Percentiles rank a stretch among this genome's conserved stretches.
Conservation (phyloP, 371 early-diverging fungal genomes). For the Syncephalastrum contaminatum region DNA sequence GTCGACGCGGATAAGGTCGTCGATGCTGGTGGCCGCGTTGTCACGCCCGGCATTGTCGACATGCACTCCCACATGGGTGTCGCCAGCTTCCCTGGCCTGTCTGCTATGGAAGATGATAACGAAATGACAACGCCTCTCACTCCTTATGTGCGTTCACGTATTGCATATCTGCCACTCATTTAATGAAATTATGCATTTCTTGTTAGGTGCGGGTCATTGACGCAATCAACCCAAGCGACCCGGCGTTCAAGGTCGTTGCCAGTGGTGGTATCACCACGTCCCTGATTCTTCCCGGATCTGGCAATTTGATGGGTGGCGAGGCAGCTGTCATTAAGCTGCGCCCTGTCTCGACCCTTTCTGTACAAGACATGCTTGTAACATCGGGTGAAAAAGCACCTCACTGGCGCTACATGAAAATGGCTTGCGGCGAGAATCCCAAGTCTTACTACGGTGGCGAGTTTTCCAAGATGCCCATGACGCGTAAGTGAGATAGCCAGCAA, state of each 20-base stretch:
- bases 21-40: conserved; percentile 65
- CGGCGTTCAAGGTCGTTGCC: conserved; percentile 64
- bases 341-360: conserved; percentile 53
- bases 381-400: conserved; percentile 51
- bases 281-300: conserved; percentile 77
- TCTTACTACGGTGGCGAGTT: conserved; percentile 34
- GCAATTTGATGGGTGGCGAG: conserved; percentile 82
- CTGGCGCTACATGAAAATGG: conserved; percentile 87
- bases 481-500: conserved; percentile 20
- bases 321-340: conserved; percentile 71
- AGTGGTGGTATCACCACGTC: conserved; percentile 83
- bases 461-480: conserved; percentile 37
- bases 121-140: conserved; percentile 68
- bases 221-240: conserved; percentile 65
- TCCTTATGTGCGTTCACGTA: conserved; percentile 47
- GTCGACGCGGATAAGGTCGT: conserved; percentile 24
- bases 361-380: conserved; percentile 67
- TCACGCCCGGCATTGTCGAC: conserved; percentile 84
- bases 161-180: neutral
- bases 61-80: conserved; percentile 78
- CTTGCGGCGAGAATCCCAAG: conserved; percentile 87
- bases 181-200: neutral
- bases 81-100: conserved; percentile 57
- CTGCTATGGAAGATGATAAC: conserved; percentile 62
- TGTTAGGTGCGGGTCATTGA: conserved; percentile 57